Evolutionary conservation across 495 filamentous ascomycete genomes (phyloP), one percentile per base, ranked within the genome.

Genomic region (Penicillium samsonianum): DNA sequence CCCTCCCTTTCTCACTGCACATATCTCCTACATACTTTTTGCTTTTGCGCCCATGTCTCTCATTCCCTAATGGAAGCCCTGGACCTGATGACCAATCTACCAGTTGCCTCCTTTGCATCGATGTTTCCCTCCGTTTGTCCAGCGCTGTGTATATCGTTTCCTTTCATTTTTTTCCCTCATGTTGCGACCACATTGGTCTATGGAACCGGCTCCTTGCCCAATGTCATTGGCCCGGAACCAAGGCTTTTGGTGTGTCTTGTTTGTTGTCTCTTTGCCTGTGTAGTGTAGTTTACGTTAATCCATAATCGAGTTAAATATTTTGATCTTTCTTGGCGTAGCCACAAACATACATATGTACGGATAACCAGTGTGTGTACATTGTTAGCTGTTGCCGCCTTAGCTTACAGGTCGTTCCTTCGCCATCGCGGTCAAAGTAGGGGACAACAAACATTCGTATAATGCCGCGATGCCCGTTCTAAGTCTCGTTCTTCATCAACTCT

Each of bases 21-120:
- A 69, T 67, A 68, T 63, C 54, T 61, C 51, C 54, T 50, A 62
- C 66, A 63, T 66, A 67, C 62, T 52, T 61, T 49, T 54, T 55
- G 54, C 37, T 57, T 64, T 57, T 62, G 49, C 50, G 59, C 50
- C 52, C 51, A 60, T 67, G 60, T 65, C 57, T 68, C 59, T 64
- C 51, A 46, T 51, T 55, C 38, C 26, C 47, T 57, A 30, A 41
- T 45, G 43, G 23, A 37, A 45, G 20, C 55, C 50, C 53, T 38
- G 45, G 51, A 56, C 52, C 48, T 60, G 49, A 48, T 20, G 25
- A 51, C 26, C 26, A 41, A 30, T 22, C 11, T 25, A 57, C 17
- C 42, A 44, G 40, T 14, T 16, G 35, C 28, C 37, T 60, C 55
- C 51, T 48, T 58, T 63, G 50, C 50, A 65, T 60, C 53, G 58